A percentile compares a stretch with the other conserved stretches of the same genome.
Conservation (phyloP, 257 asterid genomes). For the Galeopsis tetrahit region DNA sequence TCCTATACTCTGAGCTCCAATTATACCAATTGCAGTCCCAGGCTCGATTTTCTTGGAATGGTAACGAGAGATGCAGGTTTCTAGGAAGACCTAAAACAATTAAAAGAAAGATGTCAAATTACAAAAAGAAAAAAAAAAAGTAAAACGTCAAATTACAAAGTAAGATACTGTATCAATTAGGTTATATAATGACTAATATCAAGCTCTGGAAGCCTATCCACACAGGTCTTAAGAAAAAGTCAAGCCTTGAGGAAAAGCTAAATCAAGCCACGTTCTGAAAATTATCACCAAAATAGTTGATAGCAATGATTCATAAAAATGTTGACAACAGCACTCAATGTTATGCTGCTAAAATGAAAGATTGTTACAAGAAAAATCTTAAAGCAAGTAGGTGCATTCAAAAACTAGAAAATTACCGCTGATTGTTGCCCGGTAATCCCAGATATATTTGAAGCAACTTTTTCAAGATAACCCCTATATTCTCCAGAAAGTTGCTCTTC, state of each 20-base stretch:
- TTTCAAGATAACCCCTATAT: conserved; percentile 45
- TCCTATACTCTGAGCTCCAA: conserved; percentile 97
- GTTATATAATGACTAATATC: conserved; percentile 8
- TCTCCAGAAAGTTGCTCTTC: conserved; percentile 47
- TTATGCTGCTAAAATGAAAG: conserved; percentile 4
- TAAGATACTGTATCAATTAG: background rate
- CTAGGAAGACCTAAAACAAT: conserved; percentile 70
- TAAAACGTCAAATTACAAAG: too few species aligned
- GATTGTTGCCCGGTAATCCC: conserved; percentile 82
- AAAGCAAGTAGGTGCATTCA: conserved; percentile 20
- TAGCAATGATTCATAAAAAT: conserved; percentile 17
- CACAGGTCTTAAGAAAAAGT: conserved; percentile 4
- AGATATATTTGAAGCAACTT: conserved; percentile 57
- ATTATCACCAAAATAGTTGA: conserved; percentile 14
- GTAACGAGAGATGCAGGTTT: conserved; percentile 80
- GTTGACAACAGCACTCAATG: conserved; percentile 4
- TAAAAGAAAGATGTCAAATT: conserved; percentile 27
- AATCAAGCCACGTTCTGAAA: background rate
- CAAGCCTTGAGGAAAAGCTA: background rate
- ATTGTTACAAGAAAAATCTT: background rate
- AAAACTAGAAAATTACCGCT: conserved; percentile 49
- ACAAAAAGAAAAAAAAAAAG: background rate
- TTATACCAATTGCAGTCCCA: conserved; percentile 96
- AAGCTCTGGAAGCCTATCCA: conserved; percentile 6
- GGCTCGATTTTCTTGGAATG: conserved; percentile 72